Conservation (phyloP, 1,284 basidiomycete genomes). For the Pisolithus thermaeus region DNA sequence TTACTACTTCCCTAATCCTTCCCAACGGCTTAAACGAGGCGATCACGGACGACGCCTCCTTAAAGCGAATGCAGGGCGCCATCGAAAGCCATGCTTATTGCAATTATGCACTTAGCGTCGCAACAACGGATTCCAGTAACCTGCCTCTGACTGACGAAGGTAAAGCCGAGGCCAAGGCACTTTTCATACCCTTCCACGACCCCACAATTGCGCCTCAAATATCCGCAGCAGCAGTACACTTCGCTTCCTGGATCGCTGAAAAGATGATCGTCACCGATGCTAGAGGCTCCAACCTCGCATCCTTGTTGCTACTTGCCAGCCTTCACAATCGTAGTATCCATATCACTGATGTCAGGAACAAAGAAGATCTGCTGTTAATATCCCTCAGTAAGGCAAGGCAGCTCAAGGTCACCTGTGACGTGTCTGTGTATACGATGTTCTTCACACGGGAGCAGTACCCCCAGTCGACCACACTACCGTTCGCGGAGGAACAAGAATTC, state of each 20-base stretch:
- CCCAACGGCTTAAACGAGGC: slow-evolving; percentile 60
- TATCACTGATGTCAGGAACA: slow-evolving; percentile 86
- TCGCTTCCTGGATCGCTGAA: slow-evolving; percentile 86
- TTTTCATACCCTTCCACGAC: slow-evolving; percentile 80
- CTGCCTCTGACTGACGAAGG: slow-evolving; percentile 68
- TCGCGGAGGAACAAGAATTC: slow-evolving; percentile 73
- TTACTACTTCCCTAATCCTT: slow-evolving; percentile 77
- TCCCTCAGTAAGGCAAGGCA: slow-evolving; percentile 92
- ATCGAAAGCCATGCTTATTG: slow-evolving; percentile 65
- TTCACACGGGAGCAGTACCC: slow-evolving; percentile 78
- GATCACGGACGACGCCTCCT: slow-evolving; percentile 64
- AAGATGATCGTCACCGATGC: slow-evolving; percentile 95
- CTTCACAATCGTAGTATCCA: slow-evolving; percentile 89
- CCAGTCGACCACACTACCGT: slow-evolving; percentile 64
- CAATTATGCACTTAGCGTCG: slow-evolving; percentile 82
- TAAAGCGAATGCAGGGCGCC: slow-evolving; percentile 67
- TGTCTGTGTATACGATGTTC: slow-evolving; percentile 91
- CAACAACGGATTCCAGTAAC: slow-evolving; percentile 69
- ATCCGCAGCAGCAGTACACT: slow-evolving; percentile 76
- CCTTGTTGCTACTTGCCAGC: slow-evolving; percentile 88
- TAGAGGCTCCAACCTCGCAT: slow-evolving; percentile 88
- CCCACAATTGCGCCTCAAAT: slow-evolving; percentile 43
- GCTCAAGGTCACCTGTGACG: slow-evolving; percentile 94
- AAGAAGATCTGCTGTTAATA: slow-evolving; percentile 89
- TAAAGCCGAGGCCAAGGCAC: slow-evolving; percentile 71